A percentile compares a stretch with the other conserved stretches of the same genome.
These are phyloP conservation scores for Pythium angustatum DNA, from an alignment of 352 stramenopile species.

Conservation along the genomic window DNA sequence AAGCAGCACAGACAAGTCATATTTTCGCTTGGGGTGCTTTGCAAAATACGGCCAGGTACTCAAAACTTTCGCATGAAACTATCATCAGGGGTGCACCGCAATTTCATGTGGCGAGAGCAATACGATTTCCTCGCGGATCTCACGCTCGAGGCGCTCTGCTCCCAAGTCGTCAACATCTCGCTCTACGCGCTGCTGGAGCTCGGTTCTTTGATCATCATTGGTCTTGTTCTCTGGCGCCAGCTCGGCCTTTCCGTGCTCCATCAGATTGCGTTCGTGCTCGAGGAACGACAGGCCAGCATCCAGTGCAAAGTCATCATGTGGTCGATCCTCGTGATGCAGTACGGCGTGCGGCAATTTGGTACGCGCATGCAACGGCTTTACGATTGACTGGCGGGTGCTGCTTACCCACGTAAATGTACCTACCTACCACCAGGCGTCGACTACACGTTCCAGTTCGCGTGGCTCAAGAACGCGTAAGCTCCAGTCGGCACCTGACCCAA, in stretches of 20 bases:
- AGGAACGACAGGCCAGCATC: slow-evolving; percentile 10
- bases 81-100: too few relatives aligned
- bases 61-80: too few relatives aligned
- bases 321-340: slow-evolving; percentile 16
- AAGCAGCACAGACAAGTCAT: too few relatives aligned
- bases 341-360: slow-evolving; percentile 13
- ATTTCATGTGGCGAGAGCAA: too few relatives aligned
- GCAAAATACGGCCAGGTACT: too few relatives aligned
- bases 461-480: slow-evolving; percentile 16
- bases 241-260: slow-evolving; percentile 15
- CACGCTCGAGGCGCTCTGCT: not conserved
- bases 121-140: slow-evolving; percentile 28
- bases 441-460: slow-evolving; percentile 30
- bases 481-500: not conserved
- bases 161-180: not conserved
- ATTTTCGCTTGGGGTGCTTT: too few relatives aligned
- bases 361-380: not conserved
- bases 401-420: too few relatives aligned
- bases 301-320: slow-evolving; percentile 22
- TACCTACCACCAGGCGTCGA: slow-evolving; percentile 25
- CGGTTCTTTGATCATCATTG: not conserved
- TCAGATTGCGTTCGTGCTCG: slow-evolving; percentile 21
- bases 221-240: not conserved
- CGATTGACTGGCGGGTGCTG: too few relatives aligned
- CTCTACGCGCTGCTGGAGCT: slow-evolving; percentile 12